Conservation (phyloP, 441 rosid genomes). For the Bruguiera hainesii region DNA sequence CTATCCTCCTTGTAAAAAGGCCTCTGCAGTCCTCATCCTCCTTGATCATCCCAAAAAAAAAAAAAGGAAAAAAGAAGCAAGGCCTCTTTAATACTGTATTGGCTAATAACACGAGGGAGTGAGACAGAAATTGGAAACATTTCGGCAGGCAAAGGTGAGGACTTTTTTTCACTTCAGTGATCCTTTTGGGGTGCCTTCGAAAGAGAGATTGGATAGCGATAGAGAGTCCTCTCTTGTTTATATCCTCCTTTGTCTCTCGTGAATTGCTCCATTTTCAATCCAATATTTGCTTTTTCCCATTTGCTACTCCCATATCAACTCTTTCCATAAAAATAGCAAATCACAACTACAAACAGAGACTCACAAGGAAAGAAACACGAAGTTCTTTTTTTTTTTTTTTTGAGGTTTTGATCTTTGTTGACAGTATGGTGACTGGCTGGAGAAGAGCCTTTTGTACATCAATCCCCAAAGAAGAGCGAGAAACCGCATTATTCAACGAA, state of each 20-base stretch:
- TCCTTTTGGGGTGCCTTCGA: conserved; percentile 22
- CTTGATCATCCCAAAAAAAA: too few relatives aligned
- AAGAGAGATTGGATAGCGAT: conserved; percentile 6
- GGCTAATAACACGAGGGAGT: conserved; percentile 1
- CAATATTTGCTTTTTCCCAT: too few relatives aligned
- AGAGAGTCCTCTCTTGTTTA: neutral
- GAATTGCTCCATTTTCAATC: too few relatives aligned
- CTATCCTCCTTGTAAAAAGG: neutral
- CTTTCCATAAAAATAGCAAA: too few relatives aligned
- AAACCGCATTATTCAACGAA: conserved; percentile 25
- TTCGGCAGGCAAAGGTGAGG: conserved; percentile 17
- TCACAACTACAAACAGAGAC: too few relatives aligned
- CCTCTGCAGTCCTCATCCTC: neutral
- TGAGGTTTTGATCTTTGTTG: neutral
- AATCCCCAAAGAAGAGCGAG: conserved; percentile 51
- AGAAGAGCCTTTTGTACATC: conserved; percentile 79
- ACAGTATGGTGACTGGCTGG: conserved; percentile 73
- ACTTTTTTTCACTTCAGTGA: conserved; percentile 17
- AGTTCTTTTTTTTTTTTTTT: neutral
- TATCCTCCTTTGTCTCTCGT: neutral
- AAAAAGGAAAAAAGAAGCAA: neutral
- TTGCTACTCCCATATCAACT: too few relatives aligned
- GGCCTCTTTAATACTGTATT: neutral
- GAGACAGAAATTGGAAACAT: conserved; percentile 2
- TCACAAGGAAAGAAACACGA: neutral